phyloP scores from a whole-genome alignment of 208 protist species.

The Novymonas esmeraldas region DNA sequence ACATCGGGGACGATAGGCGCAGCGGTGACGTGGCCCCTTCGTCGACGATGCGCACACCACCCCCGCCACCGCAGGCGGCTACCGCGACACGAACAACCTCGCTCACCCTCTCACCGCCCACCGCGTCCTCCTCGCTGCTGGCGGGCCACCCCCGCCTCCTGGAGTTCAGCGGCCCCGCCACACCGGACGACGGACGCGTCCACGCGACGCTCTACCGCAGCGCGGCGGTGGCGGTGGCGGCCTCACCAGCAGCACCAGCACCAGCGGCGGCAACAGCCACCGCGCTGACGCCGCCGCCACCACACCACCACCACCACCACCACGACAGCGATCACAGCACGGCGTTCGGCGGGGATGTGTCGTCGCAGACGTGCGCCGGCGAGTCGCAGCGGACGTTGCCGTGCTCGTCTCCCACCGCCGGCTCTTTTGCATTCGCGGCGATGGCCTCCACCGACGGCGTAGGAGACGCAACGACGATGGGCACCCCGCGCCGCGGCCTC shows the following conservation, averaged over 20 bases:
- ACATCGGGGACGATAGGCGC: no score
- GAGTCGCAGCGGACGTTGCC: constrained; percentile 23
- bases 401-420: constrained; percentile 3
- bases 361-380: constrained; percentile 14
- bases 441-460: not conserved
- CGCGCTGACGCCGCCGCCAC: no score
- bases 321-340: not conserved
- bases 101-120: no score
- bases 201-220: constrained; percentile 21
- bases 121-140: not conserved
- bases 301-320: no score
- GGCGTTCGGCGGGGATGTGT: constrained; percentile 4
- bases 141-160: constrained; percentile 12
- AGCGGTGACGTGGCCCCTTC: no score
- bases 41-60: no score
- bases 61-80: no score
- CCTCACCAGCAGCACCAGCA: not conserved
- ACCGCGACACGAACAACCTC: no score
- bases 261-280: no score
- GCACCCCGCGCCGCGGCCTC: no score
- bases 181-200: not conserved
- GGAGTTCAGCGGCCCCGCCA: not conserved
- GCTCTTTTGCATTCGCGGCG: constrained; percentile 5
- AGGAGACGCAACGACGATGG: not conserved
- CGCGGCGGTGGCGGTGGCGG: no score